Conservation (phyloP, 202 grass and related monocot species). For the Elaeis oleifera region DNA sequence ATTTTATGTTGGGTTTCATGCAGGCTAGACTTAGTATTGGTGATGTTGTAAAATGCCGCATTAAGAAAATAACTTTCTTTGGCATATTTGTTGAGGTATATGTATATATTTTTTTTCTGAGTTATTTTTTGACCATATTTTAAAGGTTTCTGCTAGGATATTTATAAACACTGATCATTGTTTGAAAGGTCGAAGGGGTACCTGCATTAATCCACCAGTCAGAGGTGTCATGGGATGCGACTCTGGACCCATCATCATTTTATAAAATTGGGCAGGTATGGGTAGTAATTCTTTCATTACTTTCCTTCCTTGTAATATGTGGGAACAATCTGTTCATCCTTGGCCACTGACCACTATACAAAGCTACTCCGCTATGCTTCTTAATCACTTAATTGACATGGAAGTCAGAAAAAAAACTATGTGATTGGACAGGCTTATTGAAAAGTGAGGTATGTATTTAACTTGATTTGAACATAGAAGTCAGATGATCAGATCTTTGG, state of each 20-base stretch:
- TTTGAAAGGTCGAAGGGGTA: constrained; percentile 75
- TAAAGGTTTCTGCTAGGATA: background rate
- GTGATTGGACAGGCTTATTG: too few relatives aligned
- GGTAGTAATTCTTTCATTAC: constrained; percentile 5
- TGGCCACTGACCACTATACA: too few relatives aligned
- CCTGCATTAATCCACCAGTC: constrained; percentile 79
- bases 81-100: constrained; percentile 95
- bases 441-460: too few relatives aligned
- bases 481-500: background rate
- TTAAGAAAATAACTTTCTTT: constrained; percentile 79
- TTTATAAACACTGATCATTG: constrained; percentile 26
- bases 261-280: constrained; percentile 82
- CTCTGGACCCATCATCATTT: constrained; percentile 76
- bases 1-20: constrained; percentile 25
- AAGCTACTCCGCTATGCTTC: too few relatives aligned
- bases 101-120: background rate
- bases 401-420: background rate
- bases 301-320: background rate
- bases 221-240: constrained; percentile 81
- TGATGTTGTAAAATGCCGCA: constrained; percentile 64
- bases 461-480: background rate
- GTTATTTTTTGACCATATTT: constrained; percentile 12
- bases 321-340: too few relatives aligned
- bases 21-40: constrained; percentile 88
- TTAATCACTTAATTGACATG: background rate